Percentiles rank a stretch among this genome's conserved stretches.
Conservation (phyloP, 495 filamentous ascomycete species). For the Astrothelium macrocarpum region DNA sequence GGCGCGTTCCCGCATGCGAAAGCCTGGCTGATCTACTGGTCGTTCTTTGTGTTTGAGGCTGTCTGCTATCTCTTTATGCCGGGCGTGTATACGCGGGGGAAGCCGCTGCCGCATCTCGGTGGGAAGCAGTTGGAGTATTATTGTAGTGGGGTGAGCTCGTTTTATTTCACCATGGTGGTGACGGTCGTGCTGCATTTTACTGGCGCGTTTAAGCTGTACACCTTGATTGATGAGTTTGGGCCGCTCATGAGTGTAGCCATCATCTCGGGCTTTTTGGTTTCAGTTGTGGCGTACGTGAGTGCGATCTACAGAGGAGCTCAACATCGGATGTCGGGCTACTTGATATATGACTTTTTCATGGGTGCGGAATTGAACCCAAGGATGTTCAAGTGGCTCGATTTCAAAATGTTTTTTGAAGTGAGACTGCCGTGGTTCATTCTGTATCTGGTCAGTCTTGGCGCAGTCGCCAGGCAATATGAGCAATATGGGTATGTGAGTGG, state of each 20-base stretch:
- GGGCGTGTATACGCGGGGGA: conserved; percentile 73
- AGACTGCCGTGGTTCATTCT: conserved; percentile 95
- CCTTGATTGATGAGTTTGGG: conserved; percentile 91
- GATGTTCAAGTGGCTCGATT: conserved; percentile 86
- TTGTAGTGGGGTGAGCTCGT: conserved; percentile 79
- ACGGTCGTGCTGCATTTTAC: conserved; percentile 62
- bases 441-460: conserved; percentile 63
- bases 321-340: conserved; percentile 87
- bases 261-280: conserved; percentile 70
- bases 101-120: conserved; percentile 70
- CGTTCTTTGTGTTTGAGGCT: conserved; percentile 75
- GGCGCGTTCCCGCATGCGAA: conserved; percentile 69
- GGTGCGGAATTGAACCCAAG: conserved; percentile 93
- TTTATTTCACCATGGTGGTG: conserved; percentile 73
- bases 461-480: conserved; percentile 83
- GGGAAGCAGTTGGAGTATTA: conserved; percentile 84
- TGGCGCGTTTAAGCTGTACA: conserved; percentile 83
- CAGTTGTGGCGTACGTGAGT: conserved; percentile 74
- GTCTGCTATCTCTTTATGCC: conserved; percentile 74
- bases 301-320: conserved; percentile 68
- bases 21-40: conserved; percentile 91
- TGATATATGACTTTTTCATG: conserved; percentile 98
- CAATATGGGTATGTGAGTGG: conserved; percentile 82
- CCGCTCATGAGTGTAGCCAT: conserved; percentile 85
- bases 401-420: conserved; percentile 99